These are phyloP conservation scores for Boletus rubescentipes DNA, from an alignment of 768 basidiomycete species.

Conservation along the genomic window DNA sequence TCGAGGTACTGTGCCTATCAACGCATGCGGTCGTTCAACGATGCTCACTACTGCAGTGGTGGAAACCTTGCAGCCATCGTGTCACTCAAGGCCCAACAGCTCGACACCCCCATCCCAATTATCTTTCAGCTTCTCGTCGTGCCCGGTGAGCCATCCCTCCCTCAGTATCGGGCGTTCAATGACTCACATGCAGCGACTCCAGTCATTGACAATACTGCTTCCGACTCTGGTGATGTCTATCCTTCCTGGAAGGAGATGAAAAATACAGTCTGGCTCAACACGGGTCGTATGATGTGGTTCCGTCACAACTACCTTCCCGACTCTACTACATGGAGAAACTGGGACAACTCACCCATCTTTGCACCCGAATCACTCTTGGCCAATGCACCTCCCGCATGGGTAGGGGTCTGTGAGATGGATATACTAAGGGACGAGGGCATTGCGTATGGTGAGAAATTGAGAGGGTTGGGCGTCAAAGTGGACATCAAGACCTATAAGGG, in stretches of 20 bases:
- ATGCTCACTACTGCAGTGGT: constrained; percentile 44
- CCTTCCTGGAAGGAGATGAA: constrained; percentile 57
- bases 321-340: constrained; percentile 54
- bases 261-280: constrained; percentile 57
- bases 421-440: constrained; percentile 67
- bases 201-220: constrained; percentile 70
- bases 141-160: constrained; percentile 36
- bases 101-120: constrained; percentile 51
- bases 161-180: neutral
- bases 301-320: constrained; percentile 64
- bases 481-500: constrained; percentile 57
- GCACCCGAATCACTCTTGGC: constrained; percentile 55
- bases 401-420: constrained; percentile 64
- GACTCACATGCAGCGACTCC: neutral
- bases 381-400: constrained; percentile 57
- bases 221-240: constrained; percentile 35
- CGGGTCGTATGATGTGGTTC: constrained; percentile 72
- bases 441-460: constrained; percentile 58
- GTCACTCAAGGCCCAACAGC: constrained; percentile 57
- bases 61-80: constrained; percentile 69
- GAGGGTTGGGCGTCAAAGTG: constrained; percentile 48
- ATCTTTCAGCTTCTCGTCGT: constrained; percentile 69
- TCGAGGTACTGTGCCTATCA: too few species aligned
- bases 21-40: too few species aligned
- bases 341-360: constrained; percentile 72